Conservation (phyloP, 148 eudicot species). For the Rhododendron griersonianum region DNA sequence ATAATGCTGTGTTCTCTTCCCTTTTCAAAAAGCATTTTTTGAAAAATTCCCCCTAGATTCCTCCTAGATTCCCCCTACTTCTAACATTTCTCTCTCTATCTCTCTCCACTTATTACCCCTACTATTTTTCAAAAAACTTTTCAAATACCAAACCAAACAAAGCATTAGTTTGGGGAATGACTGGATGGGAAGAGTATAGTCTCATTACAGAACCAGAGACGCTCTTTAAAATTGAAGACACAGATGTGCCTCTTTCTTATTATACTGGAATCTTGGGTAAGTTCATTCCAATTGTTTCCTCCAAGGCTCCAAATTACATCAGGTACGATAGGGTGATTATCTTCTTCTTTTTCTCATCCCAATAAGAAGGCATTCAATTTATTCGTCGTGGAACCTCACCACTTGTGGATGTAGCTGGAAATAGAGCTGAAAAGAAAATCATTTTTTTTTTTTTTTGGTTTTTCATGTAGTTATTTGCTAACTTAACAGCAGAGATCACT, state of each 20-base stretch:
- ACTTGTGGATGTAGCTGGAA: not conserved
- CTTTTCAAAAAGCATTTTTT: too few relatives aligned
- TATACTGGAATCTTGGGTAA: conserved; percentile 70
- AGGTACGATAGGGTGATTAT: too few relatives aligned
- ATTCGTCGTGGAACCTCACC: not conserved
- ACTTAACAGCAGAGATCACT: not conserved
- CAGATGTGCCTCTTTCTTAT: conserved; percentile 65
- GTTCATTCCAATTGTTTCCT: not conserved
- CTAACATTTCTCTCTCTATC: too few relatives aligned
- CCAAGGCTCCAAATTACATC: too few relatives aligned
- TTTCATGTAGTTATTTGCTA: not conserved
- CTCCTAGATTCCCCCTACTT: too few relatives aligned
- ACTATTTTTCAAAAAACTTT: too few relatives aligned
- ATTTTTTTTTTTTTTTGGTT: not conserved
- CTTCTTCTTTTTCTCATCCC: not conserved
- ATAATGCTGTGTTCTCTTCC: too few relatives aligned
- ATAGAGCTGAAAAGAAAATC: not conserved
- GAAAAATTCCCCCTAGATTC: too few relatives aligned
- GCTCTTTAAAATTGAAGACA: conserved; percentile 48
- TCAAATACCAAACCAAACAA: too few relatives aligned
- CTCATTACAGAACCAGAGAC: conserved; percentile 14
- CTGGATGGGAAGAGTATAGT: conserved; percentile 65
- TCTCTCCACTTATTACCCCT: too few relatives aligned
- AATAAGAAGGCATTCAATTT: not conserved
- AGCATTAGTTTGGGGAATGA: conserved; percentile 53